Base-by-base conservation (phyloP, 495 filamentous ascomycete genomes). In the Aspergillus nidulans region DNA sequence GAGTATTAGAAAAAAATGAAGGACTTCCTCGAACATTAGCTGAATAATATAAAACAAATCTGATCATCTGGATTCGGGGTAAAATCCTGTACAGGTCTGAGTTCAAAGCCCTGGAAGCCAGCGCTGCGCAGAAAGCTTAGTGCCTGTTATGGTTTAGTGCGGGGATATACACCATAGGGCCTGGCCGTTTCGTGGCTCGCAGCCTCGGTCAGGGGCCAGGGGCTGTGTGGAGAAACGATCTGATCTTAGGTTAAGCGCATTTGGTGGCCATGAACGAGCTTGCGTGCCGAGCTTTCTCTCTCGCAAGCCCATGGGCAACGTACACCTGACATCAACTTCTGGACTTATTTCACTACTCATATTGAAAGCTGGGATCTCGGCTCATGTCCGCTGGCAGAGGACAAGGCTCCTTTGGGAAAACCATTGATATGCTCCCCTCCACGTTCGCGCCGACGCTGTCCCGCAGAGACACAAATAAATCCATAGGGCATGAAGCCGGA, bases 401-500 rank as follows among this genome's bases (percentile, higher is more conserved):
- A 4, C 15, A 28, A 39, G 4, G 23, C 21, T 49, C 44, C 24
- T 23, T 32, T 13, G 18, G 32, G 16, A n/a, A 38, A 34, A 18
- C 49, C 4, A 48, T 43, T 26, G 51, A 43, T 21, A 75, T 75
- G 72, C 68, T 74, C n/a, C 63, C 69, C 7, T 69, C 69, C 15
- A 59, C 65, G 8, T 76, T 74, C 51, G 63, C 61, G 23, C 69
- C 70, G 18, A 67, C 62, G 23, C 51, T 72, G 34, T 47, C 69
- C 42, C 70, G 71, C 53, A 65, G 72, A 57, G 70, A 75, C 28
- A 73, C 72, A 12, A 61, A 56, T 46, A 75, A 72, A 59, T 73
- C 72, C 6, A 55, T 57, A 12, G 69, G 68, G 20, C 61, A 63
- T 66, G 72, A 74, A 41, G 50, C 26, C 45, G 18, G 55, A 12